phyloP scores from a whole-genome alignment of 2,329 filamentous ascomycete species.

The Zymoseptoria ardabiliae region DNA sequence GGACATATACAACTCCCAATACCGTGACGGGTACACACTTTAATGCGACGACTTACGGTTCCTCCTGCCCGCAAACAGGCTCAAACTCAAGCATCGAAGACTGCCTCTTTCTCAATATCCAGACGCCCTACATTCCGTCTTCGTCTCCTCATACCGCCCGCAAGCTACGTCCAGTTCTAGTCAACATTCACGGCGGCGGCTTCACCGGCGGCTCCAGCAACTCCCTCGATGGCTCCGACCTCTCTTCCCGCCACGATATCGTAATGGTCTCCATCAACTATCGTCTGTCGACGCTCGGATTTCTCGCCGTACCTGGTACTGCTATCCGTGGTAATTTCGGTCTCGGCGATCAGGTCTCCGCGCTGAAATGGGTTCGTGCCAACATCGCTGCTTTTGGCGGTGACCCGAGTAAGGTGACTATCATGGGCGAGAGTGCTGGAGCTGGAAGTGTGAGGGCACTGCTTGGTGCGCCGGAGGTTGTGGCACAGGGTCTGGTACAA shows the following conservation, averaged over 20 bases:
- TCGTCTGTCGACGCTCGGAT: conserved; percentile 51
- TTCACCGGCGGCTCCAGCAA: conserved; percentile 39
- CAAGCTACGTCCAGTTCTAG: conserved; percentile 40
- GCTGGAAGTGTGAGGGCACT: conserved; percentile 51
- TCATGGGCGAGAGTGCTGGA: conserved; percentile 44
- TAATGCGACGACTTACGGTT: conserved; percentile 40
- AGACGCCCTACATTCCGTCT: conserved; percentile 40
- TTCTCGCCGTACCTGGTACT: conserved; percentile 51
- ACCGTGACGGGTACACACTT: conserved; percentile 40
- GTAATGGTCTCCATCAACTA: conserved; percentile 56
- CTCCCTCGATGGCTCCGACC: conserved; percentile 43
- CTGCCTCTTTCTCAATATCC: conserved; percentile 45
- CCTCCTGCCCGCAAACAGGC: conserved; percentile 36
- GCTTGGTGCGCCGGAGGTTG: conserved; percentile 43
- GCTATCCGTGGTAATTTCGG: conserved; percentile 49
- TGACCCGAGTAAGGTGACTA: conserved; percentile 40
- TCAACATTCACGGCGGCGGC: conserved; percentile 51
- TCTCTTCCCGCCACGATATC: conserved; percentile 52
- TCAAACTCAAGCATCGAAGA: conserved; percentile 33
- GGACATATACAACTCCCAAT: conserved; percentile 43
- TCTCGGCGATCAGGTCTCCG: conserved; percentile 45
- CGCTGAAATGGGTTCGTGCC: conserved; percentile 41
- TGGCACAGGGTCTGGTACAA: conserved; percentile 37
- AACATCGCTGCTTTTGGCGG: conserved; percentile 44
- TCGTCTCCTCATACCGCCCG: conserved; percentile 28